A percentile compares a stretch with the other conserved stretches of the same genome.
phyloP scores from a whole-genome alignment of 306 rosid species.

The Adenanthera pavonina region DNA sequence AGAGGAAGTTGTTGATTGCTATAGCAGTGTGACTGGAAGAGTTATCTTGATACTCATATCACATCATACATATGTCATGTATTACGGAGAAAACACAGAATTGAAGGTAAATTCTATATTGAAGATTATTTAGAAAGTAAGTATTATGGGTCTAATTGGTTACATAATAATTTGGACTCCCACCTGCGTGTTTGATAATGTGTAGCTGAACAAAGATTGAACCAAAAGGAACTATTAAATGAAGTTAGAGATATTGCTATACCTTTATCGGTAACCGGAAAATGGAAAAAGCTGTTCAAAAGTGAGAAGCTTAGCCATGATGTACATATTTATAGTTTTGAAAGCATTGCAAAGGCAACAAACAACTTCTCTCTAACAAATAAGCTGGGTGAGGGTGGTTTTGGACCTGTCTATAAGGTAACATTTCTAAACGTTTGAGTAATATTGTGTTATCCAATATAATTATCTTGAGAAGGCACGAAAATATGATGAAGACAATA shows the following conservation, averaged over 20 bases:
- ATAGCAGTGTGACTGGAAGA: too few relatives aligned
- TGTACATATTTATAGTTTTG: conserved; percentile 34
- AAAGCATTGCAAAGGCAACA: conserved; percentile 36
- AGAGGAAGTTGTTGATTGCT: too few relatives aligned
- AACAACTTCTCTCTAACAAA: conserved; percentile 26
- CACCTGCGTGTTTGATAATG: background rate
- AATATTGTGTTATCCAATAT: too few relatives aligned
- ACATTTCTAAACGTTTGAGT: background rate
- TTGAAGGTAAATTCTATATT: too few relatives aligned
- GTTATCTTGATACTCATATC: too few relatives aligned
- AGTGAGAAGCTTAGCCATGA: background rate
- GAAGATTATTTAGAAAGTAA: too few relatives aligned
- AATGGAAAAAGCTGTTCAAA: background rate
- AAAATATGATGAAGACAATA: too few relatives aligned
- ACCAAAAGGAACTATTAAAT: conserved; percentile 18
- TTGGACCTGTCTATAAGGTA: conserved; percentile 47
- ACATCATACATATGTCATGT: too few relatives aligned
- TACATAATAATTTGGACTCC: too few relatives aligned
- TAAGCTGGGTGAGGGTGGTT: conserved; percentile 46
- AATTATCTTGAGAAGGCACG: too few relatives aligned
- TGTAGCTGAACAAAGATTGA: background rate
- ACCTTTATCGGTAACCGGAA: background rate
- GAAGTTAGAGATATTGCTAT: conserved; percentile 30
- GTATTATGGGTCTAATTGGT: too few relatives aligned
- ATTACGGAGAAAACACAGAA: too few relatives aligned